Conservation (phyloP, 192 early-diverging fungal genomes). For the Coemansia sp. region DNA sequence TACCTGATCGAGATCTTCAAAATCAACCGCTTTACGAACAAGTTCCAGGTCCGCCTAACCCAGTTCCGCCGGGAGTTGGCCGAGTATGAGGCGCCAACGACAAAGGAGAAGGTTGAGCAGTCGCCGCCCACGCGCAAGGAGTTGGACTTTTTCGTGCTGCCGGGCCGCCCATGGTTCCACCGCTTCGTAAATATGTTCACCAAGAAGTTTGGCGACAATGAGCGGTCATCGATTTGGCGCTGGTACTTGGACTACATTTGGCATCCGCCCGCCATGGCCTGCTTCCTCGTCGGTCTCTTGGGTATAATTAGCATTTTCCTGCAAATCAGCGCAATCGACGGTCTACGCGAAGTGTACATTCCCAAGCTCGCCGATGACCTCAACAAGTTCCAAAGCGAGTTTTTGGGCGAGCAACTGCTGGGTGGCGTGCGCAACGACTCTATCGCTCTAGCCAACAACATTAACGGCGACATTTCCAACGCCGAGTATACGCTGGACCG, state of each 20-base stretch:
- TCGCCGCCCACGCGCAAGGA: constrained; percentile 35
- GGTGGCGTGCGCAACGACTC: constrained; percentile 37
- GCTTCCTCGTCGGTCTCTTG: constrained; percentile 40
- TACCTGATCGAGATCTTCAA: background rate
- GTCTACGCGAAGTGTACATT: constrained; percentile 27
- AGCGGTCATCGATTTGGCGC: constrained; percentile 38
- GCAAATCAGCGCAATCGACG: constrained; percentile 39
- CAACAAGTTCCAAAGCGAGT: constrained; percentile 29
- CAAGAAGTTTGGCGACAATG: constrained; percentile 18
- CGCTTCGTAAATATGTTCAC: constrained; percentile 14
- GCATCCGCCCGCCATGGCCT: constrained; percentile 48
- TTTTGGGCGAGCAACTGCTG: constrained; percentile 17
- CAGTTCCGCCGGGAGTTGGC: constrained; percentile 24
- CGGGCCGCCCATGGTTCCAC: constrained; percentile 26
- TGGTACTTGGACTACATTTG: constrained; percentile 49
- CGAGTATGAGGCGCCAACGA: constrained; percentile 15
- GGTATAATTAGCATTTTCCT: constrained; percentile 25
- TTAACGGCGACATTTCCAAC: constrained; percentile 30
- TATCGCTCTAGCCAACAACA: constrained; percentile 16
- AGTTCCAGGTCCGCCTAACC: constrained; percentile 18
- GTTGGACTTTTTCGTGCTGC: constrained; percentile 42
- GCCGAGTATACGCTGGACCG: constrained; percentile 25
- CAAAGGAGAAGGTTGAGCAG: constrained; percentile 10
- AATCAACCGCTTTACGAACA: constrained; percentile 4
- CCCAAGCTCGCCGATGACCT: constrained; percentile 28